Conservation (phyloP, 2,329 filamentous ascomycete species). For the Chaetomium globosum region DNA sequence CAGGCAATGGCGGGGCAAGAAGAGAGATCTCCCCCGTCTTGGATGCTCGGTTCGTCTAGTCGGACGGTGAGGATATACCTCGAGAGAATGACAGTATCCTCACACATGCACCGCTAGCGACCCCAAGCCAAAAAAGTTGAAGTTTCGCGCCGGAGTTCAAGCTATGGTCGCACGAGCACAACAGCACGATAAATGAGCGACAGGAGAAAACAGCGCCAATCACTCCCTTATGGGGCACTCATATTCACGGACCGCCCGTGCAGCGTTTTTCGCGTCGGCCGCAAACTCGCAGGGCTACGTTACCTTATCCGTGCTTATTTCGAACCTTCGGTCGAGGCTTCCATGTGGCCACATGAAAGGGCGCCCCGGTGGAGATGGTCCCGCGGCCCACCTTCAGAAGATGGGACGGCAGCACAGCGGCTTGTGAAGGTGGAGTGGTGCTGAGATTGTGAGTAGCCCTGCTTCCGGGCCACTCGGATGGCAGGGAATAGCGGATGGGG, state of each 20-base stretch:
- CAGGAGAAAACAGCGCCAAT: slow-evolving; percentile 30
- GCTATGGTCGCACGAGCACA: slow-evolving; percentile 19
- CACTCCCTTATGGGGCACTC: slow-evolving; percentile 31
- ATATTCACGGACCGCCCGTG: slow-evolving; percentile 23
- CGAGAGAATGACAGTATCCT: not conserved
- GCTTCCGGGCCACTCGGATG: slow-evolving; percentile 33
- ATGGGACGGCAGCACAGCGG: not conserved
- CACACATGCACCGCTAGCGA: slow-evolving; percentile 3
- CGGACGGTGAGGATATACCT: not conserved
- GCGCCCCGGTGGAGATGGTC: slow-evolving; percentile 31
- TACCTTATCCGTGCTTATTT: slow-evolving; percentile 23
- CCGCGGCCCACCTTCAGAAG: slow-evolving; percentile 5
- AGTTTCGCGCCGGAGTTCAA: slow-evolving; percentile 1
- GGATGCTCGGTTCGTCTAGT: not conserved
- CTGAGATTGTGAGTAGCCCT: slow-evolving; percentile 22
- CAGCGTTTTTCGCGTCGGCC: slow-evolving; percentile 20
- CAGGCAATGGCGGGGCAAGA: slow-evolving; percentile 1
- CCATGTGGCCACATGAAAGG: slow-evolving; percentile 38
- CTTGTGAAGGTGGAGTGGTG: slow-evolving; percentile 14
- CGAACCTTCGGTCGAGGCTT: slow-evolving; percentile 29
- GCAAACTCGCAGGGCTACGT: slow-evolving; percentile 28
- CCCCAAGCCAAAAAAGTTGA: slow-evolving; percentile 1
- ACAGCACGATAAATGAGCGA: slow-evolving; percentile 15
- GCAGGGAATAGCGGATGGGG: slow-evolving; percentile 23
- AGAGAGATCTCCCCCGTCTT: not conserved